A percentile compares a stretch with the other conserved stretches of the same genome.
These are phyloP conservation scores for Spongispora temasekensis DNA, from an alignment of 1,284 basidiomycete genomes.

Conservation along the genomic window DNA sequence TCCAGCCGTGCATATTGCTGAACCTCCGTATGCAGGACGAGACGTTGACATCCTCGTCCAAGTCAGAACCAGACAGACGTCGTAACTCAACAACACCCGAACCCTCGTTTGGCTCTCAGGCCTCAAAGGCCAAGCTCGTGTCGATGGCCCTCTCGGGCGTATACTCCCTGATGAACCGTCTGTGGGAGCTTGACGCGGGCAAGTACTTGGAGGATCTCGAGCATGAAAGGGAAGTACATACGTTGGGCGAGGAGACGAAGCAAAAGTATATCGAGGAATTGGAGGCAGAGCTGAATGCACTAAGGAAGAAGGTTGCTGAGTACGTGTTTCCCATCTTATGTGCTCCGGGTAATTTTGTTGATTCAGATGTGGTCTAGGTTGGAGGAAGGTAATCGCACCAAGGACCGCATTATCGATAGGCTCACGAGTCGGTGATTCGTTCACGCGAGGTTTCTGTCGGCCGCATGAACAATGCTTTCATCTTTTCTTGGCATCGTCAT, in stretches of 20 bases:
- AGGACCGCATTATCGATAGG: constrained; percentile 12
- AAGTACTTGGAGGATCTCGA: constrained; percentile 44
- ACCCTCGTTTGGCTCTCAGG: not conserved
- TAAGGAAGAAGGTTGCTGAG: constrained; percentile 10
- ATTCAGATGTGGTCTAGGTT: no score
- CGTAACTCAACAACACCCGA: not conserved
- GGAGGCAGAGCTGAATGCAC: constrained; percentile 35
- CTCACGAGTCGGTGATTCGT: no score
- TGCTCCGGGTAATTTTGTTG: no score
- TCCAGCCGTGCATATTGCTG: not conserved
- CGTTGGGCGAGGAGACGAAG: constrained; percentile 41
- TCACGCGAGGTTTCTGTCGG: no score
- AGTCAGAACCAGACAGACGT: not conserved
- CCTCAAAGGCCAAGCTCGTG: constrained; percentile 22
- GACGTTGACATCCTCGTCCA: not conserved
- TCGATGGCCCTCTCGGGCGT: constrained; percentile 6
- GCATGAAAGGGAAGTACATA: constrained; percentile 39
- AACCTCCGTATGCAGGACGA: constrained; percentile 12
- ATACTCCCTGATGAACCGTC: not conserved
- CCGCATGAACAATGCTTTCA: no score
- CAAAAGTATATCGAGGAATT: constrained; percentile 39
- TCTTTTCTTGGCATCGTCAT: no score
- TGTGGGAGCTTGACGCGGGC: constrained; percentile 13
- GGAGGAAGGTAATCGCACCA: constrained; percentile 10
- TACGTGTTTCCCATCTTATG: no score